phyloP scores from a whole-genome alignment of 164 flowering plant genomes.

The Echeveria elegans region DNA sequence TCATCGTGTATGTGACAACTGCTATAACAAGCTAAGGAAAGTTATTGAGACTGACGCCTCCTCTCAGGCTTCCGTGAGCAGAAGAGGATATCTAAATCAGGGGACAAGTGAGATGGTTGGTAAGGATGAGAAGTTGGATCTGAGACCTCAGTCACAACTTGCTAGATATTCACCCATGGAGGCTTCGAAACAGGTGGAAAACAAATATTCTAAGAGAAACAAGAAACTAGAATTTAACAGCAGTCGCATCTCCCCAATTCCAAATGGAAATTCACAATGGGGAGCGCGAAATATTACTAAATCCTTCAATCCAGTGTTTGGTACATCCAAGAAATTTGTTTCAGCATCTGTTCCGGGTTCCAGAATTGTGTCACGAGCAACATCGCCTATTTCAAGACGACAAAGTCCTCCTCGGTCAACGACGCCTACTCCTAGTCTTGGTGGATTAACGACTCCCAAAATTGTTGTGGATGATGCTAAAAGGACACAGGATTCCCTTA shows the following conservation, averaged over 20 bases:
- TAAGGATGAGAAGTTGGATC: constrained; percentile 66
- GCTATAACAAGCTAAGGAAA: constrained; percentile 65
- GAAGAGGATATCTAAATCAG: constrained; percentile 59
- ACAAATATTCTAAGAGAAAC: constrained; percentile 60
- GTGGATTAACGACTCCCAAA: constrained; percentile 78
- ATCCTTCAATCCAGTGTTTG: constrained; percentile 91
- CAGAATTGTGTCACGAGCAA: constrained; percentile 87
- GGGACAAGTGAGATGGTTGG: constrained; percentile 43
- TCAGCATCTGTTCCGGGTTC: constrained; percentile 99
- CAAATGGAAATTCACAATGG: constrained; percentile 79
- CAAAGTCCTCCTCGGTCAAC: constrained; percentile 96
- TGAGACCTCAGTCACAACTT: constrained; percentile 59
- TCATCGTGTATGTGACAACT: constrained; percentile 90
- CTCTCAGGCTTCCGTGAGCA: constrained; percentile 53
- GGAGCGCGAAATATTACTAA: constrained; percentile 66
- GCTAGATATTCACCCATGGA: constrained; percentile 76
- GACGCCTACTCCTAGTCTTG: constrained; percentile 91
- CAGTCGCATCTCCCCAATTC: constrained; percentile 86
- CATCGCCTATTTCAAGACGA: constrained; percentile 95
- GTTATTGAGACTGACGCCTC: constrained; percentile 57
- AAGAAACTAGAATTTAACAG: constrained; percentile 84
- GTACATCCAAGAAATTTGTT: constrained; percentile 90
- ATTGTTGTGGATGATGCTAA: constrained; percentile 63
- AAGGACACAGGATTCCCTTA: constrained; percentile 58
- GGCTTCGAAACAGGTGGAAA: constrained; percentile 59